These are phyloP conservation scores for Triticum aestivum DNA, from an alignment of 176 grass and related monocot species.

Conservation along the genomic window IWGSC_CS_RefSeq_v2.1 NC_057801.1:597569856-597570355, in stretches of 20 bases:
- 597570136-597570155: background rate
- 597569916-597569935: background rate
- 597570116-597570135: conserved; percentile 3
- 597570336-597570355: background rate
- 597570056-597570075: conserved; percentile 10
- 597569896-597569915: background rate
- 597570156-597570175: conserved; percentile 21
- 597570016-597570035: background rate
- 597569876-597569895: too few species aligned
- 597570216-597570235: conserved; percentile 81
- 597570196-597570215: conserved; percentile 99
- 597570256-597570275: conserved; percentile 98
- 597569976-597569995: background rate
- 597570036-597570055: background rate
- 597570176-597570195: conserved; percentile 17
- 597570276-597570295: conserved; percentile 68
- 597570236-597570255: conserved; percentile 84
- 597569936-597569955: too few species aligned
- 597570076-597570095: background rate
- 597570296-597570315: background rate
- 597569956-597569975: background rate
- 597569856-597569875: too few species aligned
- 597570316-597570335: background rate
- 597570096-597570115: background rate
- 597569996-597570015: conserved; percentile 22